Conservation (phyloP, 495 filamentous ascomycete genomes). For the Parathielavia hyrcaniae region DNA sequence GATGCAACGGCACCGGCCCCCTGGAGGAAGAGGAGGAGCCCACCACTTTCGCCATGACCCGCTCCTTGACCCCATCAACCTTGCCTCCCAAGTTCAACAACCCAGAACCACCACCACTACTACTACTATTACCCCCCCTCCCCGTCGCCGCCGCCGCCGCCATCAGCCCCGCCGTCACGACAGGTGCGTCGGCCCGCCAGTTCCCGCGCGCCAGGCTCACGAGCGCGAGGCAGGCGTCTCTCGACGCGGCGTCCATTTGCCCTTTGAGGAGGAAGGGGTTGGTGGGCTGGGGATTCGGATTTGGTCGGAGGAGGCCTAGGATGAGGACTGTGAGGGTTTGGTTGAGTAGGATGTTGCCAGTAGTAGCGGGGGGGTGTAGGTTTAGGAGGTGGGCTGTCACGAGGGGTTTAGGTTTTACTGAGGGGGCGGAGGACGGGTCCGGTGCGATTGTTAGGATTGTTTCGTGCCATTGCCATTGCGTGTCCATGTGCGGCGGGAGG, state of each 20-base stretch:
- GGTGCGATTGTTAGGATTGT: conserved; percentile 48
- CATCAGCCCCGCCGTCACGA: neutral
- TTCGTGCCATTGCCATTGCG: conserved; percentile 52
- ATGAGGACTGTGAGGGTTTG: conserved; percentile 45
- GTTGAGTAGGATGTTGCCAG: conserved; percentile 27
- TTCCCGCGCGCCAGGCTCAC: conserved; percentile 48
- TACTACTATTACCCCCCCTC: too few relatives aligned
- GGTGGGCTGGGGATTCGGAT: conserved; percentile 28
- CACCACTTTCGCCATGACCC: conserved; percentile 29
- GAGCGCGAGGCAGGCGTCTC: conserved; percentile 46
- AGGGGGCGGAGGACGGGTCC: conserved; percentile 35
- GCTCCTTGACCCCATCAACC: conserved; percentile 36
- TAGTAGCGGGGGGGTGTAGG: conserved; percentile 18
- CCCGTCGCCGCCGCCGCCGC: too few relatives aligned
- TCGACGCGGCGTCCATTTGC: conserved; percentile 35
- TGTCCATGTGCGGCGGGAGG: too few relatives aligned
- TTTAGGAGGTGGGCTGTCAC: conserved; percentile 40
- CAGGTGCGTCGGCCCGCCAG: conserved; percentile 44
- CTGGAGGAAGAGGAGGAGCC: too few relatives aligned
- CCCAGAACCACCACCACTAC: neutral
- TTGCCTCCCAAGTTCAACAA: conserved; percentile 21
- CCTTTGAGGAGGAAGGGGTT: conserved; percentile 30
- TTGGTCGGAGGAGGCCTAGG: conserved; percentile 49
- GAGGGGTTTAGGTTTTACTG: conserved; percentile 36
- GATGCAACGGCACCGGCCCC: conserved; percentile 52